phyloP scores from a whole-genome alignment of 179 eudicot genomes.

The Dionaea muscipula region DNA sequence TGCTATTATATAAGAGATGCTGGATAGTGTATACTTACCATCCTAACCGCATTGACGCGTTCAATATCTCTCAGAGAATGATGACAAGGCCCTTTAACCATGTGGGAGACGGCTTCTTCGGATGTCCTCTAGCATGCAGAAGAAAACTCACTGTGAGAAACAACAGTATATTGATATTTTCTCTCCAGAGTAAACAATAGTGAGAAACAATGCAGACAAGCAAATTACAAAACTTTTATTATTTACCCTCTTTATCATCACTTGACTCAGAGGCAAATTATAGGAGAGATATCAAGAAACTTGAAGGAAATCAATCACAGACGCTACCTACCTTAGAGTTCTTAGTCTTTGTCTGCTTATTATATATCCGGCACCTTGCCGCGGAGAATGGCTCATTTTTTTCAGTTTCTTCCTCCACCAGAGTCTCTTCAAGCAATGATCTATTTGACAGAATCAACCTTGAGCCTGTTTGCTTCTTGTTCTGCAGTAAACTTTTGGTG shows the following conservation, averaged over 20 bases:
- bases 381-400: slow-evolving; percentile 74
- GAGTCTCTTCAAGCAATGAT: slow-evolving; percentile 41
- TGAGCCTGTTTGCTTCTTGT: slow-evolving; percentile 52
- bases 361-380: slow-evolving; percentile 74
- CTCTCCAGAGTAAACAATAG: too few species aligned
- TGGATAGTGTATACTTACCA: slow-evolving; percentile 47
- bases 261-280: too few species aligned
- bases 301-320: too few species aligned
- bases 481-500: slow-evolving; percentile 65
- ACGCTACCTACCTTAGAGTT: slow-evolving; percentile 30
- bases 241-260: too few species aligned
- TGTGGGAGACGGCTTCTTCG: slow-evolving; percentile 62
- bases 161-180: too few species aligned
- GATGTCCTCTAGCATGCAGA: slow-evolving; percentile 35
- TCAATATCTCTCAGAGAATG: slow-evolving; percentile 56
- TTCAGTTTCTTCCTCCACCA: slow-evolving; percentile 24
- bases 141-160: slow-evolving; percentile 12
- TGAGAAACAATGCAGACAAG: background rate
- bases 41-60: slow-evolving; percentile 45
- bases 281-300: too few species aligned
- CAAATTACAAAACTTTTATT: too few species aligned
- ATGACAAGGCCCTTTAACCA: slow-evolving; percentile 49
- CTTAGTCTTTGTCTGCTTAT: slow-evolving; percentile 40
- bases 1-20: background rate
- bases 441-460: slow-evolving; percentile 71